Percentiles rank a stretch among this genome's conserved stretches.
These are phyloP conservation scores for Jimgerdemannia flammicorona DNA, from an alignment of 192 early-diverging fungal species.

Conservation along the genomic window DNA sequence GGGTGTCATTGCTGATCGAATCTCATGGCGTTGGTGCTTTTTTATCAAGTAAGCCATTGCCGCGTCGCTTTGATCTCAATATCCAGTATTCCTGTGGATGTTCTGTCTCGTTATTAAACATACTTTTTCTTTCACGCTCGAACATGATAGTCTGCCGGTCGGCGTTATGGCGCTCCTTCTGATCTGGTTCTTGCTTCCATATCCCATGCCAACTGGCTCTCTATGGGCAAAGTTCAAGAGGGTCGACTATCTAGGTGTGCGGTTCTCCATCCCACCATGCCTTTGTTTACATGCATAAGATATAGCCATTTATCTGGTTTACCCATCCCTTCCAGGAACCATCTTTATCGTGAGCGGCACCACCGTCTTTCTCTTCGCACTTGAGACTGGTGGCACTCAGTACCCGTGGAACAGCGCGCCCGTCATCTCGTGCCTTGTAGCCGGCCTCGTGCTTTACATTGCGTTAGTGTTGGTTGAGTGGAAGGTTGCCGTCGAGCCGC, in stretches of 20 bases:
- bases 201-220: neutral
- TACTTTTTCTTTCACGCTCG: neutral
- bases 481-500: constrained; percentile 62
- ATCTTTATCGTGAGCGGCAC: neutral
- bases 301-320: neutral
- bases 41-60: constrained; percentile 31
- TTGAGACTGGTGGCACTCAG: neutral
- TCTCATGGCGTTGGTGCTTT: constrained; percentile 39
- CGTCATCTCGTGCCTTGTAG: neutral
- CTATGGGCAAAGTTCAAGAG: neutral
- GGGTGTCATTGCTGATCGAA: constrained; percentile 22
- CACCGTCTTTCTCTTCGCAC: neutral
- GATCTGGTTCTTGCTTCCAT: neutral
- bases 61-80: neutral
- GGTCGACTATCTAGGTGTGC: neutral
- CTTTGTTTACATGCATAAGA: neutral
- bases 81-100: neutral
- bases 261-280: neutral
- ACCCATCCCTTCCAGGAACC: neutral
- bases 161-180: neutral
- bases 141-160: neutral
- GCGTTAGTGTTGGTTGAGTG: constrained; percentile 55
- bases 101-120: neutral
- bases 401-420: neutral
- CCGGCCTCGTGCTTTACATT: constrained; percentile 22